Evolutionary conservation across 345 rosid genomes (phyloP), one percentile per base, ranked within the genome.

Genomic region (Hibiscus tridactylites): DNA sequence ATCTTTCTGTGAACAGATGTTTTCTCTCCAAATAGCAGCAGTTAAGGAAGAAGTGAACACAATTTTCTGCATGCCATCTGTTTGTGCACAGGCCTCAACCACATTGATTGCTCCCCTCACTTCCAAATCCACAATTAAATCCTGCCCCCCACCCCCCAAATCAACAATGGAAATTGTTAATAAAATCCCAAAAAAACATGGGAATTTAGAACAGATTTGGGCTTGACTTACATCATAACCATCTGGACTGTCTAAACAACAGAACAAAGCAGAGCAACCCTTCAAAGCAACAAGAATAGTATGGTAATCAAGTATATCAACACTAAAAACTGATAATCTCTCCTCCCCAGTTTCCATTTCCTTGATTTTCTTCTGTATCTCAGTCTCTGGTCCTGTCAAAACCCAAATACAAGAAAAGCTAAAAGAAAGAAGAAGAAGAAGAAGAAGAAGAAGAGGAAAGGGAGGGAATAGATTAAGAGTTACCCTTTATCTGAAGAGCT

Each of bases 11-110:
- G 83, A 83, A 17, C 78, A 67, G 66, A 87, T 86, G 59, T 80
- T 80, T 47, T 92, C 98, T 77, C 83, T 88, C 98, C 98, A 92
- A 21, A 92, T 78, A 2, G 93, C 95, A 12, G 96, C 98, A 7
- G 93, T 84, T 21, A 89, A 74, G 17, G 98, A 92, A 69, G 93
- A 90, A 70, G 76, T 84, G 75, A 87, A 89, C 67, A 92, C 87
- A 58, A 90, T 65, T 78, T 92, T 92, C 49, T 86, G 83, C 8
- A 87, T 72, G 42, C 53, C 77, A 7, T 86, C 84, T 44, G 91
- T 92, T 63, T 88, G 95, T 16, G 92, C 97, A 71, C 97, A 87
- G 10, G 97, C 97, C 79, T 92, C 98, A 50, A 90, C 87, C 50
- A 86, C 88, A 80, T 92, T 90, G 54, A 88, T 88, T 6, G 89